Evolutionary conservation across 192 early-diverging fungal genomes (phyloP), one percentile per base, ranked within the genome.

Genomic region (Spizellomyces sp.): DNA sequence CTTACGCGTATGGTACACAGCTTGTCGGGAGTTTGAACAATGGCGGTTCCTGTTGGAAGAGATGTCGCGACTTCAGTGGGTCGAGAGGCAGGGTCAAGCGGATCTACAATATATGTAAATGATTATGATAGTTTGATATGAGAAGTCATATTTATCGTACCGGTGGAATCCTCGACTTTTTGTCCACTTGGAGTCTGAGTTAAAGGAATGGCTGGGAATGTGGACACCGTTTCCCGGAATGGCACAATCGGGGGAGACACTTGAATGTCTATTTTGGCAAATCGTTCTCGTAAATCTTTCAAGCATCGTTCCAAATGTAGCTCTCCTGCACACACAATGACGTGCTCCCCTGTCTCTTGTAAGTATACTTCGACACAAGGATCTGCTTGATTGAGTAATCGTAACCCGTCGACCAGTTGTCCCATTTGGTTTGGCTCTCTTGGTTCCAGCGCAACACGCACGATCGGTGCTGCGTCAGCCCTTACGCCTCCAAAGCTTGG

Each of bases 281-380:
- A 99, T 8, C 93, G 82, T 76, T 98, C 98, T 67, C 89, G 83
- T 46, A 99, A 79, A 79, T 99, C 98, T 48, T 91, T 92, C 63
- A 99, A 78, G 71, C 96, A 98, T 12, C 98, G 86, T 82, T 98
- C 96, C 66, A 98, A 77, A 82, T 99, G 98, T 42, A 99, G 82
- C 81, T 98, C 98, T 45, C 98, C 98, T 9, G 98, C 94, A 8
- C 95, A 93, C 45, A 97, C 81, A 69, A 99, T 95, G 8, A 99
- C 94, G 64, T 94, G 93, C 80, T 99, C 98, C 9, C 98, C 98
- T 0, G 95, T 96, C 52, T 95, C 93, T 73, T 98, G 95, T 21
- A 92, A 77, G 64, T 91, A 73, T 6, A 99, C 91, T 73, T 98
- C 90, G 4, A 98, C 96, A 62, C 93, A 90, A 5, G 96, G 94